These are phyloP conservation scores for Auxenochlorella protothecoides DNA, from an alignment of 139 green algal species.

Conservation along the genomic window DNA sequence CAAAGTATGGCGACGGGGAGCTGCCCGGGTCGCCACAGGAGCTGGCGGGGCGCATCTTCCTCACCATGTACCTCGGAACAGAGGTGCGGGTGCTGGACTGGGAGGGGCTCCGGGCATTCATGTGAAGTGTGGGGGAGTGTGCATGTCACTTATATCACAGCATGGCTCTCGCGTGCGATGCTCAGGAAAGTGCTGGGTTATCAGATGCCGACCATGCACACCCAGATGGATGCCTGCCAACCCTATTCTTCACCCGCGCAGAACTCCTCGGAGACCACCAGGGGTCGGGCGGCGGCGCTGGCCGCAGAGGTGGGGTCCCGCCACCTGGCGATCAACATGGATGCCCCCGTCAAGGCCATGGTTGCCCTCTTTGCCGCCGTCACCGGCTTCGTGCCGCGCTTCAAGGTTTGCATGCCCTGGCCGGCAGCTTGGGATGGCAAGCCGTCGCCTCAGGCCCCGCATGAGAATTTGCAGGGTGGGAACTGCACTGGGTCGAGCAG, in stretches of 20 bases:
- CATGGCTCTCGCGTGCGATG: too few species aligned
- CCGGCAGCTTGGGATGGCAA: too few species aligned
- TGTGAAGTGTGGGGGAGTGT: neutral
- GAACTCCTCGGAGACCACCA: constrained; percentile 73
- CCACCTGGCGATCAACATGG: constrained; percentile 79
- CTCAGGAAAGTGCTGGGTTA: too few species aligned
- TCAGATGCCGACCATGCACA: too few species aligned
- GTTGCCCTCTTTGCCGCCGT: constrained; percentile 65
- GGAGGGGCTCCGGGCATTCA: neutral
- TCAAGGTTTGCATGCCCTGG: constrained; percentile 31
- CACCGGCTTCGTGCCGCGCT: constrained; percentile 62
- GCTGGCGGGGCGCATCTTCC: constrained; percentile 73
- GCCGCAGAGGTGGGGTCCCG: constrained; percentile 62
- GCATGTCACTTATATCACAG: too few species aligned
- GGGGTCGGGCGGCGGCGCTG: constrained; percentile 32
- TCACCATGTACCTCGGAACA: constrained; percentile 89
- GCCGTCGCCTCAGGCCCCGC: neutral
- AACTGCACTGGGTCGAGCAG: neutral
- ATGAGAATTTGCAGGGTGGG: neutral
- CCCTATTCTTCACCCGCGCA: neutral
- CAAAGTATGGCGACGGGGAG: constrained; percentile 41
- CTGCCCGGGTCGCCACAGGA: constrained; percentile 25
- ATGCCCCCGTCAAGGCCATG: constrained; percentile 54
- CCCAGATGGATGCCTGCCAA: too few species aligned
- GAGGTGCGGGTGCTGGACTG: constrained; percentile 8